phyloP scores from a whole-genome alignment of 352 stramenopile genomes.

The Globisporangium radiosum region DNA sequence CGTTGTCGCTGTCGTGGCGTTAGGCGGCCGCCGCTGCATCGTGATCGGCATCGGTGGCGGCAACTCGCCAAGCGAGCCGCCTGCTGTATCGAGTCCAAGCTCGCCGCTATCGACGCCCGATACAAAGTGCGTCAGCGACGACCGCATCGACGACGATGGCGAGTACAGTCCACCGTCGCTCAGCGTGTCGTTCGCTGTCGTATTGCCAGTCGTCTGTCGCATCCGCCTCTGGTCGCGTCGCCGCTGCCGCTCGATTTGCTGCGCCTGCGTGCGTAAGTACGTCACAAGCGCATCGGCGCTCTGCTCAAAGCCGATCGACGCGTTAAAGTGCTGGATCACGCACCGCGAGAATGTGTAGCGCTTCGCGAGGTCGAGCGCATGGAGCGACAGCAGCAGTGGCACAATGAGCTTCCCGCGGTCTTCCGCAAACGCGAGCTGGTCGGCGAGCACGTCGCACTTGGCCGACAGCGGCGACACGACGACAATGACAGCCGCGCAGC shows the following conservation, averaged over 20 bases:
- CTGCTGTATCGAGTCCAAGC: background rate
- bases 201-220: background rate
- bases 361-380: conserved; percentile 66
- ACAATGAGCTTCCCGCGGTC: conserved; percentile 70
- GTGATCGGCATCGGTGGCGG: conserved; percentile 7
- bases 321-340: conserved; percentile 74
- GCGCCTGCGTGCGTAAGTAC: conserved; percentile 28
- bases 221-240: conserved; percentile 13
- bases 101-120: background rate
- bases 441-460: conserved; percentile 59
- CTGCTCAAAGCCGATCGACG: conserved; percentile 67
- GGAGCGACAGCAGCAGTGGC: conserved; percentile 64
- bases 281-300: conserved; percentile 55
- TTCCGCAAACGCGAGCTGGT: conserved; percentile 79
- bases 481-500: conserved; percentile 59
- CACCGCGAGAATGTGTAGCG: conserved; percentile 77
- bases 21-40: conserved; percentile 1
- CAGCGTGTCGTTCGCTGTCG: conserved; percentile 10
- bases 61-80: background rate
- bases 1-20: background rate
- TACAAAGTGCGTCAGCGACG: conserved; percentile 4
- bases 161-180: conserved; percentile 12
- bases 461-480: conserved; percentile 63
- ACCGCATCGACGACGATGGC: conserved; percentile 9
- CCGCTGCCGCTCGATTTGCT: conserved; percentile 15